Conservation (phyloP, 305 asterid genomes). For the Coffea humblotiana region DNA sequence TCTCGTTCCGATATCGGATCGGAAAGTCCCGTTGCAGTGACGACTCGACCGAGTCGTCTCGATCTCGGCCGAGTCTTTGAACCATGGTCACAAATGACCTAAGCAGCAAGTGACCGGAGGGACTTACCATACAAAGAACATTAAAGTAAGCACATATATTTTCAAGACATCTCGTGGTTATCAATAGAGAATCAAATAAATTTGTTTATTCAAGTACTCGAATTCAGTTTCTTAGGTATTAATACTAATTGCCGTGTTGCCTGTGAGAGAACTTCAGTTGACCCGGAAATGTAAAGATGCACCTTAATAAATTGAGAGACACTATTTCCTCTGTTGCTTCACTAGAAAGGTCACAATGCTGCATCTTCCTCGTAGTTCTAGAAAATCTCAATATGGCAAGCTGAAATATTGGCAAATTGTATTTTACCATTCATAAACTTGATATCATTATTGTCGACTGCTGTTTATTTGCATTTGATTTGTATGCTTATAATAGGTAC, state of each 20-base stretch:
- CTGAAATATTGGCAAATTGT: background rate
- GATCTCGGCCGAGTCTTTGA: too few relatives aligned
- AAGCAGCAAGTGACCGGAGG: too few relatives aligned
- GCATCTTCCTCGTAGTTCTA: too few relatives aligned
- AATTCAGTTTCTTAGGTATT: background rate
- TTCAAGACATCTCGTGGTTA: background rate
- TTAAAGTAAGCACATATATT: background rate
- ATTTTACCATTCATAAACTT: too few relatives aligned
- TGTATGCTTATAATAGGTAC: too few relatives aligned
- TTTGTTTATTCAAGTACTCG: background rate
- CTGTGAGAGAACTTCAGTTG: background rate
- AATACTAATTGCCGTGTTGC: background rate
- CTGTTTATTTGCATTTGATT: background rate
- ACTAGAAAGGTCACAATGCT: too few relatives aligned
- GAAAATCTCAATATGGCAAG: background rate
- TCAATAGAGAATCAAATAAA: background rate
- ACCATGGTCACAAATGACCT: too few relatives aligned
- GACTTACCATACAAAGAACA: background rate
- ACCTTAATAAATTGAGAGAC: background rate
- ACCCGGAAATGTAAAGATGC: background rate
- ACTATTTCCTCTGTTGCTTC: too few relatives aligned
- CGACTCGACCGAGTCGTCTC: too few relatives aligned
- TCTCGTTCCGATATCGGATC: too few relatives aligned
- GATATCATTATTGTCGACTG: background rate
- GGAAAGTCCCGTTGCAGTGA: rapidly evolving